Evolutionary conservation across 108 stramenopile species (phyloP), one percentile per base, ranked within the genome.

Genomic region (Cyclotella sp.): DNA sequence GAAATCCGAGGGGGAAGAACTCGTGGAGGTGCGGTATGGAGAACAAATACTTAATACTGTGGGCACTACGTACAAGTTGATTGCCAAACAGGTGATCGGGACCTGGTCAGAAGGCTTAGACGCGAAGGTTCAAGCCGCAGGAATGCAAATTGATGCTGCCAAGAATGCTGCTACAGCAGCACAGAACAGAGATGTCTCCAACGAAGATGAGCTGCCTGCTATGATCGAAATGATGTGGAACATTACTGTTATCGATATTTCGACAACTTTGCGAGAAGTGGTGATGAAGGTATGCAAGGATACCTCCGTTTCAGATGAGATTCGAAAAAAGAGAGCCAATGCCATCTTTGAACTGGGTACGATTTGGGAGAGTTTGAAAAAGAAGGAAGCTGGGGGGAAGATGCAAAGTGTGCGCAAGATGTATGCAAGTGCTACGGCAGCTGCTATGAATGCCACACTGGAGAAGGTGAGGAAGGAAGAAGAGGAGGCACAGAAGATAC

Each of bases 221-320:
- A 64, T 72, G 63, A 26, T 84, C 11, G 74, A 79, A 46, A 59
- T 76, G 14, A 79, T 84, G 79, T 78, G 83, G 77, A 78, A 74
- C 14, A 61, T 76, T 12, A 80, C 79, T 4, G 78, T 75, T 18
- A 68, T 84, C 18, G 83, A 84, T 44, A 68, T 84, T 28, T 67
- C 78, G 10, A 24, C 74, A 9, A 84, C 83, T 27, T 39, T 84
- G 34, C 78, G 74, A 14, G 74, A 70, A 51, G 75, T 75, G 15
- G 67, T 75, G 21, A 62, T 70, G 68, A 84, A 80, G 62, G 83
- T 84, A 22, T 54, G 72, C 65, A 52, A 70, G 61, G 83, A 84
- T 67, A 18, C 12, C 22, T 60, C 68, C 59, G 83, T 71, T 40
- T 9, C 51, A 1, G 19, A 30, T 1, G 83, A 57, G 29, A 49